Percentiles rank a stretch among this genome's conserved stretches.
Conservation (phyloP, 208 protist genomes). For the Trypanosoma vivax region DNA sequence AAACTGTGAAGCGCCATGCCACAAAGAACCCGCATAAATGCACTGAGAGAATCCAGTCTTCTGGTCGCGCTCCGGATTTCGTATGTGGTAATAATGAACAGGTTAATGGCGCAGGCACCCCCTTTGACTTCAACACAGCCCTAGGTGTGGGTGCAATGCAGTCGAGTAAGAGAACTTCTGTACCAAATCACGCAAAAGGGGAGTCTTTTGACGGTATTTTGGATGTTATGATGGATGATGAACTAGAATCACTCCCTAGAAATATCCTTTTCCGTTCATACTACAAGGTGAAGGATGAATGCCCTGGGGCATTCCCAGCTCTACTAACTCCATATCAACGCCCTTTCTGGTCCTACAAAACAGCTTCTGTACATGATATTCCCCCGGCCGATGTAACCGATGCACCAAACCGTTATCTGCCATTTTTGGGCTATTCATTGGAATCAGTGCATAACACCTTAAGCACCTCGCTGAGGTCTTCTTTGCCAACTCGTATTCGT, state of each 20-base stretch:
- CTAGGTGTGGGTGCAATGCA: too few relatives aligned
- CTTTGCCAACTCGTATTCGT: constrained; percentile 1
- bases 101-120: too few relatives aligned
- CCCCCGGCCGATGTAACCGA: neutral
- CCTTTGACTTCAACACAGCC: too few relatives aligned
- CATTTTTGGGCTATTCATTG: neutral
- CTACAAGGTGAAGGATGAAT: constrained; percentile 19
- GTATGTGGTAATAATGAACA: too few relatives aligned
- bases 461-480: neutral
- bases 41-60: too few relatives aligned
- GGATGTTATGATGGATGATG: too few relatives aligned
- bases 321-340: constrained; percentile 28
- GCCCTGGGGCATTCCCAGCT: constrained; percentile 21
- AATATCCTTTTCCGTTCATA: constrained; percentile 23
- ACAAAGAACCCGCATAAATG: too few relatives aligned
- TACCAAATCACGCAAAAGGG: too few relatives aligned
- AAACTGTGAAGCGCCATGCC: neutral
- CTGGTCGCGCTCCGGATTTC: too few relatives aligned
- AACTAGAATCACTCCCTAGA: neutral
- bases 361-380: neutral
- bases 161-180: too few relatives aligned
- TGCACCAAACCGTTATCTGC: neutral
- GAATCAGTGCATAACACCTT: neutral
- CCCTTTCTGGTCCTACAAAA: constrained; percentile 15
- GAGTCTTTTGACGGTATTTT: too few relatives aligned